These are phyloP conservation scores for rapeseed (Brassica napus) DNA, from an alignment of 345 rosid genomes.

Conservation along the genomic window DNA sequence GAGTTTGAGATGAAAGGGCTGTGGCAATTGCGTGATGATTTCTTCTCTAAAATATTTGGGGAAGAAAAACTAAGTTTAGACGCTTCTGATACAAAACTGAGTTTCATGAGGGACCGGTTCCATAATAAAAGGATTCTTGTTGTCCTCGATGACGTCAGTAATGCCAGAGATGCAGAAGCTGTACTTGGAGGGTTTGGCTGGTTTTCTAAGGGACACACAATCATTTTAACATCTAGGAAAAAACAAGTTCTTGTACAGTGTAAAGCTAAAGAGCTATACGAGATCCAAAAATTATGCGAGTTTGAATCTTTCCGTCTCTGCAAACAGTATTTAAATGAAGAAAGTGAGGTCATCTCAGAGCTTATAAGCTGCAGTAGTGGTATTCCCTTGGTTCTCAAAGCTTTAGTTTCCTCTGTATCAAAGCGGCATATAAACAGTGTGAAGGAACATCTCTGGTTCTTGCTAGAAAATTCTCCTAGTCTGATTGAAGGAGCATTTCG, in stretches of 20 bases:
- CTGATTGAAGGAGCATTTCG: slow-evolving; percentile 25
- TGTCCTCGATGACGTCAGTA: slow-evolving; percentile 27
- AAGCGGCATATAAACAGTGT: neutral
- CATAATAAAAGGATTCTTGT: neutral
- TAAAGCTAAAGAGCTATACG: neutral
- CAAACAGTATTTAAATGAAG: neutral
- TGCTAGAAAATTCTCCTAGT: slow-evolving; percentile 11
- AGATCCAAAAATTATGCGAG: neutral
- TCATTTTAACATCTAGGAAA: slow-evolving; percentile 28
- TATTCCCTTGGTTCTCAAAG: slow-evolving; percentile 24
- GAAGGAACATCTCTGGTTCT: slow-evolving; percentile 6
- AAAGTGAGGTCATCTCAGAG: neutral
- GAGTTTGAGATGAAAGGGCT: neutral
- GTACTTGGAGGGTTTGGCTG: slow-evolving; percentile 40
- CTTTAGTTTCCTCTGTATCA: neutral
- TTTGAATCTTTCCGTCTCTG: slow-evolving; percentile 22
- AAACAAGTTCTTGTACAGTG: slow-evolving; percentile 38
- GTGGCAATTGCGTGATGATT: slow-evolving; percentile 21
- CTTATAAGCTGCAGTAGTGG: slow-evolving; percentile 22
- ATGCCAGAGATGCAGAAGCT: slow-evolving; percentile 32
- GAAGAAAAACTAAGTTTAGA: slow-evolving; percentile 28
- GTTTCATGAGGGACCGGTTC: slow-evolving; percentile 25
- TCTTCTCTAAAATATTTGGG: slow-evolving; percentile 18
- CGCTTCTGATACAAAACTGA: neutral
- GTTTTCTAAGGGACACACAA: slow-evolving; percentile 32